Percentiles rank a stretch among this genome's conserved stretches.
These are phyloP conservation scores for Zymoseptoria crescenta DNA, from an alignment of 2,329 filamentous ascomycete genomes.

Conservation along the genomic window DNA sequence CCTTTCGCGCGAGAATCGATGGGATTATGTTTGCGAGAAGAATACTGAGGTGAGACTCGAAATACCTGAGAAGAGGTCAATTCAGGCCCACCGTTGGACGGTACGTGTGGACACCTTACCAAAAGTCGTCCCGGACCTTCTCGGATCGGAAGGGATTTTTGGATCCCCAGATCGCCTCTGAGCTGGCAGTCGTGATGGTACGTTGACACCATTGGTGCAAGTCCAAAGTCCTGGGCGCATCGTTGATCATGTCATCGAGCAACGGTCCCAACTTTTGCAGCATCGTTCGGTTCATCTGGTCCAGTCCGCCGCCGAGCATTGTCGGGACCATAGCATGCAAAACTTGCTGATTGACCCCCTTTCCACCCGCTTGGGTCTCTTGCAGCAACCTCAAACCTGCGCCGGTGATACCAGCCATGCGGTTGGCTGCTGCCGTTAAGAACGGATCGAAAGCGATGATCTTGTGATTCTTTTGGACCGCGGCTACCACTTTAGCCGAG, in stretches of 20 bases:
- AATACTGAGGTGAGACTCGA: slow-evolving; percentile 30
- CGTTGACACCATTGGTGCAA: neutral
- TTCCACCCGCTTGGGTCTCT: slow-evolving; percentile 12
- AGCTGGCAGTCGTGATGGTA: neutral
- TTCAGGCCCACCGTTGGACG: too few relatives aligned
- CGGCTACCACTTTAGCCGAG: slow-evolving; percentile 33
- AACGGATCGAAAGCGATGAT: slow-evolving; percentile 39
- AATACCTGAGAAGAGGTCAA: slow-evolving; percentile 5
- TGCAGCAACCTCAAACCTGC: slow-evolving; percentile 25
- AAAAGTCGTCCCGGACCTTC: slow-evolving; percentile 33
- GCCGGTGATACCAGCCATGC: slow-evolving; percentile 33
- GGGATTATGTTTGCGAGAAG: slow-evolving; percentile 25
- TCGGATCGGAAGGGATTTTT: slow-evolving; percentile 35
- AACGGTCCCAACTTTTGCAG: neutral
- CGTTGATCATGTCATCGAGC: neutral
- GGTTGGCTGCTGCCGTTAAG: slow-evolving; percentile 32
- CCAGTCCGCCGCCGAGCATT: neutral
- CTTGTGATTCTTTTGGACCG: slow-evolving; percentile 34
- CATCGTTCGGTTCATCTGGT: neutral
- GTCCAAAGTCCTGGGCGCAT: neutral
- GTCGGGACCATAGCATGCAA: slow-evolving; percentile 2
- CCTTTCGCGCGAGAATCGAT: slow-evolving; percentile 32
- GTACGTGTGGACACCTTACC: slow-evolving; percentile 20
- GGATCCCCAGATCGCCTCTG: slow-evolving; percentile 36
- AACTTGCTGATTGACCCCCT: neutral